A percentile compares a stretch with the other conserved stretches of the same genome.
Conservation (phyloP, 1,139 yeast genomes). For the Taphrina sp. region DNA sequence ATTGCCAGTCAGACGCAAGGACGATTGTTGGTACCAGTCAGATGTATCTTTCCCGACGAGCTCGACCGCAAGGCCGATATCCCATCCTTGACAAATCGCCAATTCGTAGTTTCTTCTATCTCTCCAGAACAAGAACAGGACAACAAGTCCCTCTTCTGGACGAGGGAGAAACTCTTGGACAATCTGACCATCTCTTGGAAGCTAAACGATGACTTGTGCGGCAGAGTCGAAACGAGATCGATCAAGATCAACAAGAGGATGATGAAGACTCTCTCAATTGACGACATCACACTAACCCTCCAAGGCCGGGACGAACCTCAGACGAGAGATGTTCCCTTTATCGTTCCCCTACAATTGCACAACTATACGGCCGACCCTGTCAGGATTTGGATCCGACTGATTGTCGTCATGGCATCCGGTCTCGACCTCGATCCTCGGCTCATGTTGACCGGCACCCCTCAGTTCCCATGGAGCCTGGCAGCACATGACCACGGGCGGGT, state of each 20-base stretch:
- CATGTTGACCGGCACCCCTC: background rate
- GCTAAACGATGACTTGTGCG: background rate
- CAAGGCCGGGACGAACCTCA: background rate
- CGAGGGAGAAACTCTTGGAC: conserved; percentile 61
- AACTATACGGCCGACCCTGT: background rate
- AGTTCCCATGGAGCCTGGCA: too few species aligned
- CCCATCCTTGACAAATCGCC: conserved; percentile 74
- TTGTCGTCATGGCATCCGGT: too few species aligned
- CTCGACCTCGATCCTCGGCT: background rate
- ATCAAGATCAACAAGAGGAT: conserved; percentile 4
- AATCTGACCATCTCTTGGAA: conserved; percentile 66
- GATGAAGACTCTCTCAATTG: conserved; percentile 1
- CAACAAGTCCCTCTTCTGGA: conserved; percentile 73
- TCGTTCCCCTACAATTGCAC: background rate
- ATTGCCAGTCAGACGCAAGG: conserved; percentile 44
- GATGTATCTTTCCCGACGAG: too few species aligned
- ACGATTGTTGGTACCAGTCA: conserved; percentile 70
- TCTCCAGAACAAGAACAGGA: conserved; percentile 41
- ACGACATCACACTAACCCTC: background rate
- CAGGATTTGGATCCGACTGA: background rate
- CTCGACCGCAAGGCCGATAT: conserved; percentile 60
- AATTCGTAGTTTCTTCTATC: conserved; percentile 62
- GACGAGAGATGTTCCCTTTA: background rate
- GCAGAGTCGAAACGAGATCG: conserved; percentile 1
- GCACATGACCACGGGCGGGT: too few species aligned